Base-by-base conservation (phyloP, 2,329 filamentous ascomycete genomes). In the Ophiostoma australiae region DNA sequence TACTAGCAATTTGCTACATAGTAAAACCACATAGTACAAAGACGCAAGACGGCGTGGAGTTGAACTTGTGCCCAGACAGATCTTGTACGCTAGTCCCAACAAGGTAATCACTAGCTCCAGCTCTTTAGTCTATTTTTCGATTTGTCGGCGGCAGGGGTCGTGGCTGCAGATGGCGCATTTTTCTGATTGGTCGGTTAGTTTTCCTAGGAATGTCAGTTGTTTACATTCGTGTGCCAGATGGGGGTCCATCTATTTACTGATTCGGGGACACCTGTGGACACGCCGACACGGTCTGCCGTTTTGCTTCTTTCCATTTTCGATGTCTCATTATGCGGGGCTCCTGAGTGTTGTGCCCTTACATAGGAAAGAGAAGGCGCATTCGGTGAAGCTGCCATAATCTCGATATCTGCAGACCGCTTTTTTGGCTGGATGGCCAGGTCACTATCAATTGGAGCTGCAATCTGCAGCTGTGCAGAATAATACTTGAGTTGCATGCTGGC, bases 251-350 rank as follows among this genome's bases (percentile, higher is more conserved):
- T 41, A 35, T 58, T 71, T 71, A 52, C 69, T 72, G 69, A 70
- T 72, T 69, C 15, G 70, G 67, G 70, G 39, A 48, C 67, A n/a
- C 52, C 52, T 17, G 41, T 44, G 66, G 39, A 23, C 44, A 48
- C 4, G 17, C 44, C 44, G 37, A 41, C 37, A n/a, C 37, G 67
- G 65, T n/a, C 17, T 63, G 52, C 66, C 65, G 69, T 48, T 48
- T 48, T 68, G 23, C 44, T 67, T 70, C 69, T 61, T 70, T 27
- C 63, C 63, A 5, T n/a, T 33, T 65, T 37, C 41, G 52, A 27
- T 10, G 58, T 63, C 27, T 58, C 27, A 63, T 23, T 4, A 37
- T n/a, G 63, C 63, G 63, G 63, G 63, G 35, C 61, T 20, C 61
- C 61, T 39, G 8, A n/a, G 31, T 10, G 31, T 63, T 31, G 23